A percentile compares a stretch with the other conserved stretches of the same genome.
These are phyloP conservation scores for Xylariales sp. DNA, from an alignment of 2,329 filamentous ascomycete genomes.

Conservation along the genomic window DNA sequence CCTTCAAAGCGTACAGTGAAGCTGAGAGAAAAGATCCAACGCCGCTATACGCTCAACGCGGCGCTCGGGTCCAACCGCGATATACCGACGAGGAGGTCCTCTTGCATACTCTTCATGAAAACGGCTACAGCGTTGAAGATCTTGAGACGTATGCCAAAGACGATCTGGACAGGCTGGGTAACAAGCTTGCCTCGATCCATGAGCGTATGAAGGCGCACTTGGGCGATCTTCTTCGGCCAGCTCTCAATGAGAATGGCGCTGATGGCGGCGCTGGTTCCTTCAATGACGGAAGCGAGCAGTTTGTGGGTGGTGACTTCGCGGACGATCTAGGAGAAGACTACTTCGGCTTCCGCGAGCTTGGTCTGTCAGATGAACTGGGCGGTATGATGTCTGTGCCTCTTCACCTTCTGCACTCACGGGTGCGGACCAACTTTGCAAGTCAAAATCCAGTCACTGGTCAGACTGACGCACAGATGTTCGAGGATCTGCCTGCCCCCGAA, in stretches of 20 bases:
- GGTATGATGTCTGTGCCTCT: conserved; percentile 87
- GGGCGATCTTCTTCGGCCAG: conserved; percentile 87
- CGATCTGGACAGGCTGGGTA: conserved; percentile 80
- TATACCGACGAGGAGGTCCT: conserved; percentile 83
- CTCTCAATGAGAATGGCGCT: conserved; percentile 71
- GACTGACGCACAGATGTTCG: conserved; percentile 58
- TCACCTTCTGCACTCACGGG: conserved; percentile 87
- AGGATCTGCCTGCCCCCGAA: conserved; percentile 64
- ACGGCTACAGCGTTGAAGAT: conserved; percentile 74
- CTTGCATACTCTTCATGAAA: conserved; percentile 79
- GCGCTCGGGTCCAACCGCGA: conserved; percentile 51
- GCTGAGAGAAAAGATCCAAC: conserved; percentile 67
- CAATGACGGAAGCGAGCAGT: conserved; percentile 95
- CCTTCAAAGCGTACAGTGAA: conserved; percentile 79
- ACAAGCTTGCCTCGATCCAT: conserved; percentile 78
- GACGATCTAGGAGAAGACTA: conserved; percentile 98
- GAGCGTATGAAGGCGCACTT: conserved; percentile 93
- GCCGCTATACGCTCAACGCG: conserved; percentile 31
- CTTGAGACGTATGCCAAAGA: conserved; percentile 88
- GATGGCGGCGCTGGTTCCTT: conserved; percentile 83
- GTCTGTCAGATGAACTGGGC: conserved; percentile 86
- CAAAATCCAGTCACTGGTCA: conserved; percentile 62
- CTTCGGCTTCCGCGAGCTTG: conserved; percentile 95
- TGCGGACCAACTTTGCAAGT: conserved; percentile 79
- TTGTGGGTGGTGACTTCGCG: conserved; percentile 93